Base-by-base conservation (phyloP, 257 asterid species). In the Plantago major region DNA sequence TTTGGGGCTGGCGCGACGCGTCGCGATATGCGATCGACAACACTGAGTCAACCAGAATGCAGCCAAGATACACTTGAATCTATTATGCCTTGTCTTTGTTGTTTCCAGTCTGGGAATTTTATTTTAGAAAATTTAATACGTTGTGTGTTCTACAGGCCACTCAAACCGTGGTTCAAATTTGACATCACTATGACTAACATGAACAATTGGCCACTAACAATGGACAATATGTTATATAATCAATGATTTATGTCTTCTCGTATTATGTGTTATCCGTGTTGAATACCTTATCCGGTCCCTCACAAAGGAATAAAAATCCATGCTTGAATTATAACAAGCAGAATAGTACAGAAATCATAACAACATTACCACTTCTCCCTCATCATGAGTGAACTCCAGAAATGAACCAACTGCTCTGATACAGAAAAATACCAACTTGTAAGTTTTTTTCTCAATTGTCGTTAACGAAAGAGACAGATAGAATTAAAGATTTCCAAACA, bases 361-460 rank as follows among this genome's bases (percentile, higher is more conserved):
- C 59, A 26, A 82, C 99, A 22, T 85, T 81, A 93, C 99, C 72
- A 85, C 97, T 77, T 89, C 97, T 55, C 69, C 46, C 76, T 93
- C 94, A 67, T 93, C 96, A 46, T 83, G 89, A 55, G 95, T 85
- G 86, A 89, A 89, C 86, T 93, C 99, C 63, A 93, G 75, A 75
- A 93, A 93, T 16, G 99, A 93, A 73, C 99, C 99, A 65, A 93
- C 95, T n/a, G 99, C 94, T 91, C 99, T 93, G 96, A 74, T 63
- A 64, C 74, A 73, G 71, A 60, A 70, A 69, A 66, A 72, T 14
- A 54, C 51, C 66, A 72, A 65, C 42, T 67, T 28, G 54, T 76
- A 64, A 78, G 75, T 12, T 14, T 37, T 46, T 63, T 7, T 61
- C 44, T 33, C 53, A 55, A 19, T 42, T 54, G 64, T 64, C 61